These are phyloP conservation scores for Raffaelea ambrosiae DNA, from an alignment of 2,329 filamentous ascomycete species.

Conservation along the genomic window DNA sequence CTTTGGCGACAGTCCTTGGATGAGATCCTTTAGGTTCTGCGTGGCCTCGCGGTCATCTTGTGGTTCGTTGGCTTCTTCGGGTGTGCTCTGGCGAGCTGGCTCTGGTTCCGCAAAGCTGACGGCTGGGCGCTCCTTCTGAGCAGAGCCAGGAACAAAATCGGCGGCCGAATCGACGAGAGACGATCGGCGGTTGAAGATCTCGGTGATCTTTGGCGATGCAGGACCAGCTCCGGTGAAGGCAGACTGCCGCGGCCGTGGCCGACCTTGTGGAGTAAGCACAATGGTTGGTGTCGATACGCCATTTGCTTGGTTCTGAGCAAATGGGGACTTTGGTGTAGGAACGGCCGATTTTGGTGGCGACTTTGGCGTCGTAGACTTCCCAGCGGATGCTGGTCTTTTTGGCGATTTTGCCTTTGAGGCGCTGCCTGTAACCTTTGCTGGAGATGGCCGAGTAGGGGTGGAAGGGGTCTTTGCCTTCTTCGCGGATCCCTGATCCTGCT, in stretches of 20 bases:
- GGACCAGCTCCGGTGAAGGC: constrained; percentile 60
- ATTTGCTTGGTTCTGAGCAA: constrained; percentile 43
- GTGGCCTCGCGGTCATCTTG: constrained; percentile 53
- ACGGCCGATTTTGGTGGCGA: constrained; percentile 17
- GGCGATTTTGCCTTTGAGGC: constrained; percentile 22
- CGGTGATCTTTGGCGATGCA: constrained; percentile 66
- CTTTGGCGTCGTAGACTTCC: constrained; percentile 21
- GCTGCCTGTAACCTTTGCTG: constrained; percentile 18
- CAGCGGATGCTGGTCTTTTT: constrained; percentile 12
- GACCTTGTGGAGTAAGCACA: constrained; percentile 51
- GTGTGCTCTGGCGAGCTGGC: constrained; percentile 35
- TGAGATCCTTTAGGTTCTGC: constrained; percentile 65
- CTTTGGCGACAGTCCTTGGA: constrained; percentile 68
- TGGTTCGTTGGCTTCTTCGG: constrained; percentile 49
- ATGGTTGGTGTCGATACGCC: constrained; percentile 55
- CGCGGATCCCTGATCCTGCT: neutral
- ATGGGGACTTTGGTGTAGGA: constrained; percentile 32
- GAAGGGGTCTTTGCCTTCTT: neutral
- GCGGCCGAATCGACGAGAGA: constrained; percentile 62
- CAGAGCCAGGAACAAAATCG: constrained; percentile 50
- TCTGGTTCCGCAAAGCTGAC: constrained; percentile 58
- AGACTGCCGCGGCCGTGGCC: constrained; percentile 49
- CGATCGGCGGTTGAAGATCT: constrained; percentile 59
- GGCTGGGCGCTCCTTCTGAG: constrained; percentile 24
- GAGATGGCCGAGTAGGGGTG: constrained; percentile 6